Evolutionary conservation across 441 rosid genomes (phyloP), one percentile per base, ranked within the genome.

Genomic region (Corymbia calophylla): DNA sequence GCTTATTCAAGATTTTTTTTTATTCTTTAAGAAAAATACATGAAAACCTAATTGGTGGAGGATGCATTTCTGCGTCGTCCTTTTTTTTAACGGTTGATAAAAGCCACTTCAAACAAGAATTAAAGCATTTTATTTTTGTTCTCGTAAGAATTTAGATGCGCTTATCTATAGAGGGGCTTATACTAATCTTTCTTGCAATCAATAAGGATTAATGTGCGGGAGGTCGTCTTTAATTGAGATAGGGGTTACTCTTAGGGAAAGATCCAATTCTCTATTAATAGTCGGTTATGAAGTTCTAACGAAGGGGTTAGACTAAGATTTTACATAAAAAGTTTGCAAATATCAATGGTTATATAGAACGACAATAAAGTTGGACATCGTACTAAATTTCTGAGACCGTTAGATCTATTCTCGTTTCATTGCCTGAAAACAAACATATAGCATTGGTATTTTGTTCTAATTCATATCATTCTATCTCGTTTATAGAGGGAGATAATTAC

Each of bases 281-380:
- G 17, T 31, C 39, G 16, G 11, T 66, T 66, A 66, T 31, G 31
- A 66, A 66, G 10, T 66, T 66, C 39, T 66, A 66, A 66, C 21
- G 15, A 66, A 15, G 39, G 16, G 73, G 19, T 31, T 31, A 31
- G 35, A 31, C 1, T 7, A 21, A 66, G 6, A n/a, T n/a, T 66
- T 66, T 15, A 31, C 11, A 0, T 66, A 16, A 31, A 66, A 66
- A 2, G 39, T 31, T 66, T 64, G 31, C 73, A 66, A 3, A 66
- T 66, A n/a, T 66, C 3, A 2, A 3, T 0, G 0, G 32, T n/a
- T 8, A n/a, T 10, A 66, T n/a, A 31, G 12, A 31, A 3, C 3
- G 0, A 31, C 0, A 31, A 66, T 9, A 66, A 66, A 66, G 21
- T n/a, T 31, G 73, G 73, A 66, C 17, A 31, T 66, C 73, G 31